These are phyloP conservation scores for Emergomyces orientalis DNA, from an alignment of 2,329 filamentous ascomycete genomes.

Conservation along the genomic window DNA sequence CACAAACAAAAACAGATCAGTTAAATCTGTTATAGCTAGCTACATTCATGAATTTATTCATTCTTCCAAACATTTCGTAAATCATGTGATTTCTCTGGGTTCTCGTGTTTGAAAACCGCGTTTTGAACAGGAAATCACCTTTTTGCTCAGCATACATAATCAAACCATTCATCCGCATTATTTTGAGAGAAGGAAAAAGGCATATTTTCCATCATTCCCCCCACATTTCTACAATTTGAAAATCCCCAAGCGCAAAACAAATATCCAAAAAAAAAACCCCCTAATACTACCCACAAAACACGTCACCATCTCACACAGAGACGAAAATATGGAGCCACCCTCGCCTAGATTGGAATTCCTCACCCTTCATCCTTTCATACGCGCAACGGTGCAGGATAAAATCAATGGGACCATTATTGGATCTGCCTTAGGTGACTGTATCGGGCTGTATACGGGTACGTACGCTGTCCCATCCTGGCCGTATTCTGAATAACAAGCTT, in stretches of 20 bases:
- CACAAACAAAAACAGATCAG: neutral
- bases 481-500: neutral
- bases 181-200: no score
- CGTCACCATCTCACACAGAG: neutral
- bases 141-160: no score
- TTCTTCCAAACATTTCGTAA: neutral
- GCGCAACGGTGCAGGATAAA: slow-evolving; percentile 26
- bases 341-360: slow-evolving; percentile 16
- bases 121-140: no score
- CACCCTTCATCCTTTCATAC: slow-evolving; percentile 24
- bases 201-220: no score
- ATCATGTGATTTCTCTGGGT: neutral
- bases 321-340: neutral
- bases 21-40: neutral
- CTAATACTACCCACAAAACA: neutral
- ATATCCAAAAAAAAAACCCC: neutral
- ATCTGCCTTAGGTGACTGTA: slow-evolving; percentile 46
- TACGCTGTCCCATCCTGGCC: neutral
- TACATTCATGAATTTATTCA: neutral
- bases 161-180: neutral
- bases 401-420: slow-evolving; percentile 42
- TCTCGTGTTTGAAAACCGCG: neutral
- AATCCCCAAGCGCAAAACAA: no score
- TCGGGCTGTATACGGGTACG: slow-evolving; percentile 43
- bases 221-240: no score